Base-by-base conservation (phyloP, 768 basidiomycete species). In the Butyriboletus loyo region DNA sequence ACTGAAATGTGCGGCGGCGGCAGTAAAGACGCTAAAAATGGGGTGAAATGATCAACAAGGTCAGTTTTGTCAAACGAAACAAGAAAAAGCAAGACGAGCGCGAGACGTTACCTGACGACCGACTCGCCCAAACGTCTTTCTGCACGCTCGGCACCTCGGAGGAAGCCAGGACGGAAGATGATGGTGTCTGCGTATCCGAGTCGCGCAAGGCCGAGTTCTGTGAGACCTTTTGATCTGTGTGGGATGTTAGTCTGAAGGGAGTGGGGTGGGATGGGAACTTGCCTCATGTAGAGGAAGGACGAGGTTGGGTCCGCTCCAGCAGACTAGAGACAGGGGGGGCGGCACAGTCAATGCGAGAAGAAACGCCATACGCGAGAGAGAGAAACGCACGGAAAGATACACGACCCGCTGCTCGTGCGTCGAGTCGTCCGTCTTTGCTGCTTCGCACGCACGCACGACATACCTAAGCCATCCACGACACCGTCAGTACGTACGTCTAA, bases 101-200 rank as follows among this genome's bases (percentile, higher is more conserved):
- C 21, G 9, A 4, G 8, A n/a, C 14, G 32, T 34, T 53, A 85
- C 84, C 69, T 65, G 9, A 70, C 32, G 13, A 81, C 39, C 1
- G 59, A 66, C 57, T 86, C 86, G 1, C 53, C 55, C 0, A 74
- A 5, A 19, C 80, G 69, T 1, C 30, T 27, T 2, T 80, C 74
- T 5, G 62, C 31, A 3, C 86, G 73, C 3, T 80, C 62, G 1
- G 80, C 74, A 0, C 79, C 78, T 8, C 65, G 68, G 13, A 91
- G 67, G n/a, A 76, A 54, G 0, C 63, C 81, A 3, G 91, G 88
- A 19, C 86, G 79, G 66, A 90, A 85, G 42, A 89, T 63, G 53
- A 91, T 81, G 1, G 82, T 82, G 48, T 91, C 87, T 13, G 72
- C 62, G 64, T 91, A 92, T 10, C 87, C 88, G 6, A 91, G 68